Conservation (phyloP, 345 rosid species). For the Acer saccharum region DNA sequence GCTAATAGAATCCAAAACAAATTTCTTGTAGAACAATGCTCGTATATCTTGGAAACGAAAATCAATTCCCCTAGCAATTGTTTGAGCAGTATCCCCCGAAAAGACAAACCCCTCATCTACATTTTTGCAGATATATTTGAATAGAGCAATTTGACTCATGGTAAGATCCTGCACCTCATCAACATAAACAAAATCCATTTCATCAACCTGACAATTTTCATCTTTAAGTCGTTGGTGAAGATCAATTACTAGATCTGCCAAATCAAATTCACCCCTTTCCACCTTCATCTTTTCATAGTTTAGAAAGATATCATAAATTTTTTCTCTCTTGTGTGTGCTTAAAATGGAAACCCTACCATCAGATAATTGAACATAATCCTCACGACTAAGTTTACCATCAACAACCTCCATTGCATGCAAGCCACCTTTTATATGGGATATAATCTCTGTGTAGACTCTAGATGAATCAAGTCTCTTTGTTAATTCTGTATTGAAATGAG, state of each 20-base stretch:
- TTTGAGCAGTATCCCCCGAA: slow-evolving; percentile 34
- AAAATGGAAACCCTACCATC: slow-evolving; percentile 42
- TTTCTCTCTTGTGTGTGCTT: slow-evolving; percentile 27
- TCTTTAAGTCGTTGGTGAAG: slow-evolving; percentile 43
- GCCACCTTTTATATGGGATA: slow-evolving; percentile 58
- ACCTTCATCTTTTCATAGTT: slow-evolving; percentile 50
- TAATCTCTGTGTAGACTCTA: slow-evolving; percentile 54
- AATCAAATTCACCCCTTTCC: slow-evolving; percentile 47
- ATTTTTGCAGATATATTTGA: slow-evolving; percentile 44
- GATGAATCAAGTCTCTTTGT: slow-evolving; percentile 49
- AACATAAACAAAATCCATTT: slow-evolving; percentile 52
- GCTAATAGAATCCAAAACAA: slow-evolving; percentile 21
- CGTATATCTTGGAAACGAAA: slow-evolving; percentile 54
- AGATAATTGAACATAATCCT: slow-evolving; percentile 38
- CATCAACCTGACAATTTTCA: slow-evolving; percentile 30
- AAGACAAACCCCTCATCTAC: slow-evolving; percentile 55
- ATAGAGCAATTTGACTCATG: slow-evolving; percentile 53
- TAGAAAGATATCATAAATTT: slow-evolving; percentile 41
- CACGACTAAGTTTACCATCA: slow-evolving; percentile 36
- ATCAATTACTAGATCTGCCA: slow-evolving; percentile 62
- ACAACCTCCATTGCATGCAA: slow-evolving; percentile 21
- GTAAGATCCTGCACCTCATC: slow-evolving; percentile 74
- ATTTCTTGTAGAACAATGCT: slow-evolving; percentile 43
- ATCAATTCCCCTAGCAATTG: slow-evolving; percentile 48
- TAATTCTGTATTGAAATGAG: slow-evolving; percentile 37